Conservation (phyloP, 371 early-diverging fungal genomes). For the Saksenaea oblongispora region DNA sequence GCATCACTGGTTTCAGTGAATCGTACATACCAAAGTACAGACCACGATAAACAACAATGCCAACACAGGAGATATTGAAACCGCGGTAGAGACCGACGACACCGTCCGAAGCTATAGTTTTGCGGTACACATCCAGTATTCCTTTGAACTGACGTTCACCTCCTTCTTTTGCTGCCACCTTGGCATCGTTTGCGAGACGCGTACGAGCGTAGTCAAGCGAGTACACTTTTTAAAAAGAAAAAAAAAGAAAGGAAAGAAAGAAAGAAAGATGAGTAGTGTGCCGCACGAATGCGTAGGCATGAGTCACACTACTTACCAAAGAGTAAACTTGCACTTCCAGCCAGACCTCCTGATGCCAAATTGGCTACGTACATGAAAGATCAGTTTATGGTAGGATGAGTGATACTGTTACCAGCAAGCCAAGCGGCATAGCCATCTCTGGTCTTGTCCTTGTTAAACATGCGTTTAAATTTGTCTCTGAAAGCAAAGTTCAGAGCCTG, state of each 20-base stretch:
- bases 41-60: conserved; percentile 79
- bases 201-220: conserved; percentile 84
- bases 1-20: conserved; percentile 70
- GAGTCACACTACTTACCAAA: neutral
- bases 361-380: neutral
- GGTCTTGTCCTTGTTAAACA: conserved; percentile 70
- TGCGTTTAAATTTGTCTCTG: conserved; percentile 79
- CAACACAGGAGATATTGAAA: conserved; percentile 71
- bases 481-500: conserved; percentile 86
- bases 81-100: conserved; percentile 79
- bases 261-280: neutral
- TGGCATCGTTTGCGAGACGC: conserved; percentile 77
- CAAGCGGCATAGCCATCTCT: conserved; percentile 69
- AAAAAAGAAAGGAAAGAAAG: no score
- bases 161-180: conserved; percentile 58
- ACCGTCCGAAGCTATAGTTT: conserved; percentile 68
- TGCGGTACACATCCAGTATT: conserved; percentile 67
- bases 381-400: neutral
- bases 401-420: conserved; percentile 65
- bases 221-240: conserved; percentile 46
- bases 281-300: neutral
- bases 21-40: conserved; percentile 79
- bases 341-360: neutral
- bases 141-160: conserved; percentile 76
- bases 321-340: neutral